phyloP scores from a whole-genome alignment of 192 early-diverging fungal species.

The Paraglomus brasilianum region DNA sequence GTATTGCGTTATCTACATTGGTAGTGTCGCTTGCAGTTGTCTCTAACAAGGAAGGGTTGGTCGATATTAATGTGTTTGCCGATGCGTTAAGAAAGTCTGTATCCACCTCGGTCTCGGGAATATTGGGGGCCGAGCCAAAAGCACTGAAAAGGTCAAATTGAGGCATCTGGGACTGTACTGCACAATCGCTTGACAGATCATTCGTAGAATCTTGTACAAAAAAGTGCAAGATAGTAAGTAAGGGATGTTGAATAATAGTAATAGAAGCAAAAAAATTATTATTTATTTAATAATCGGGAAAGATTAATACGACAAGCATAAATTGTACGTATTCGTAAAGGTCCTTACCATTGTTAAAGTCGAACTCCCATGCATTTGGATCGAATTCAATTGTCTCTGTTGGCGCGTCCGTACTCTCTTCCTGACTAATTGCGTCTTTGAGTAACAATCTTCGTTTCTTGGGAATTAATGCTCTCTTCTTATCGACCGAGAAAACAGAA shows the following conservation, averaged over 20 bases:
- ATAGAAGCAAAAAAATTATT: too few species aligned
- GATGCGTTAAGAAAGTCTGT: background rate
- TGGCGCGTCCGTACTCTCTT: too few species aligned
- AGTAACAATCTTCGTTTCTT: conserved; percentile 41
- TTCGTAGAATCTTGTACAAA: too few species aligned
- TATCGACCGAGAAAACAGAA: conserved; percentile 70
- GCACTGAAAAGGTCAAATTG: conserved; percentile 18
- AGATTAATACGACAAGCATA: too few species aligned
- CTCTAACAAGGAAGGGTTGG: background rate
- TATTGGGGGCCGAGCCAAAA: background rate
- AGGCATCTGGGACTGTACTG: background rate
- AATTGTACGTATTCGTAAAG: too few species aligned
- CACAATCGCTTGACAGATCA: background rate
- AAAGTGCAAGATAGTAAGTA: too few species aligned
- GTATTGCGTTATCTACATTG: background rate
- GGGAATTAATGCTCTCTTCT: conserved; percentile 49
- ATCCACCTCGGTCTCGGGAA: background rate
- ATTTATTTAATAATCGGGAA: too few species aligned
- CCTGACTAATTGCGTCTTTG: background rate
- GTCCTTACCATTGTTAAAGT: conserved; percentile 21
- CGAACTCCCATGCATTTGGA: background rate
- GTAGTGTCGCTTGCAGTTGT: background rate
- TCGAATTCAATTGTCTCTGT: background rate
- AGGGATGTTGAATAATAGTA: too few species aligned
- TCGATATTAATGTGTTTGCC: background rate